These are phyloP conservation scores for Euphorbia tirucalli DNA, from an alignment of 345 rosid genomes.

Conservation along the genomic window DNA sequence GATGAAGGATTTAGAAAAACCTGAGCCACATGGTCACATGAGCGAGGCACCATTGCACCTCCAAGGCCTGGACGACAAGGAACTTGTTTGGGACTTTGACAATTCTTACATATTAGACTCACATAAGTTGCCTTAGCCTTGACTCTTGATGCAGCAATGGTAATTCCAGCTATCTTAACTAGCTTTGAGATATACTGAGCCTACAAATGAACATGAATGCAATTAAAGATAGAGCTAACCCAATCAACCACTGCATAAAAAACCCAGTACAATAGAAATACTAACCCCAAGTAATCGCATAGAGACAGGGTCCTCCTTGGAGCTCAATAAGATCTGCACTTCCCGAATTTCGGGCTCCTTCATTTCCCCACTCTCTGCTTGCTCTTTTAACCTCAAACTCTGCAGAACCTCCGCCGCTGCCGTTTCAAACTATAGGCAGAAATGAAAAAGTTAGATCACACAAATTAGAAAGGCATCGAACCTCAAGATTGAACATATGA, in stretches of 20 bases:
- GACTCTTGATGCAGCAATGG: conserved; percentile 91
- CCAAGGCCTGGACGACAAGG: conserved; percentile 97
- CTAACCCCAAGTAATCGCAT: conserved; percentile 86
- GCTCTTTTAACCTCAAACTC: conserved; percentile 70
- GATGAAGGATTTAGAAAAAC: conserved; percentile 29
- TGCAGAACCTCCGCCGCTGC: conserved; percentile 88
- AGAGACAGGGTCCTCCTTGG: conserved; percentile 77
- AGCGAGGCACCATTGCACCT: conserved; percentile 92
- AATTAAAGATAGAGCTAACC: not conserved
- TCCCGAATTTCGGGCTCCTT: conserved; percentile 63
- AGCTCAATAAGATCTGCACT: conserved; percentile 78
- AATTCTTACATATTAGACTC: conserved; percentile 80
- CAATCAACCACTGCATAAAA: not conserved
- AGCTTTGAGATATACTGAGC: conserved; percentile 84
- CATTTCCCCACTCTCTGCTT: conserved; percentile 75
- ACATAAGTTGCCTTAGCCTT: conserved; percentile 94
- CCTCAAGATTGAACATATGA: not conserved
- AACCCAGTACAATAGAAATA: not conserved
- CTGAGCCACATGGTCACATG: conserved; percentile 92
- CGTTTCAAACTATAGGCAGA: conserved; percentile 62
- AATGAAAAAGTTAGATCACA: not conserved
- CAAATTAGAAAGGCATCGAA: not conserved
- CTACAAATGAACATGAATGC: conserved; percentile 32
- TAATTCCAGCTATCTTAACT: conserved; percentile 84
- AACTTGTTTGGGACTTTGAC: conserved; percentile 64